A percentile compares a stretch with the other conserved stretches of the same genome.
These are phyloP conservation scores for Angomonas deanei DNA, from an alignment of 208 protist species.

Conservation along the genomic window DNA sequence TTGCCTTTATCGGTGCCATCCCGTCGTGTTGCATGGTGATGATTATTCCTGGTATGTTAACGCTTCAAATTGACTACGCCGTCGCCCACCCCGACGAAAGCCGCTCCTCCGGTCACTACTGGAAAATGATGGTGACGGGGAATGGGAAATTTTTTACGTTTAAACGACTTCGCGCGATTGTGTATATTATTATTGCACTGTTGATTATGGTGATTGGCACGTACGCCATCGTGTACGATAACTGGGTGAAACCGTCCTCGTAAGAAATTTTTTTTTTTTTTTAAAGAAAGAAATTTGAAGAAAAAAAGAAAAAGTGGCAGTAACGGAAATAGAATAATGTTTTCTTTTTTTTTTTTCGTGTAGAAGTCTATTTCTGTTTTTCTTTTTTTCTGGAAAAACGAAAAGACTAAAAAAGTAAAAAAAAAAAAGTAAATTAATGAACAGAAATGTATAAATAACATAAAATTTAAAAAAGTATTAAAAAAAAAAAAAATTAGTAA, in stretches of 20 bases:
- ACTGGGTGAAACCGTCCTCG: neutral
- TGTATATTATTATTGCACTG: slow-evolving; percentile 48
- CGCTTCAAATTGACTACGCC: slow-evolving; percentile 40
- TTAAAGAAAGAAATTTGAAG: neutral
- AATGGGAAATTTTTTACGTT: slow-evolving; percentile 18
- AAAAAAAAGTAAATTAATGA: slow-evolving; percentile 4
- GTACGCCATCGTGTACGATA: slow-evolving; percentile 26
- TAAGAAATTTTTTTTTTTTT: slow-evolving; percentile 2
- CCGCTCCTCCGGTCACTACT: slow-evolving; percentile 42
- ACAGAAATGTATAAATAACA: neutral
- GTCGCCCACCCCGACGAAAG: slow-evolving; percentile 45
- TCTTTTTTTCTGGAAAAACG: slow-evolving; percentile 1
- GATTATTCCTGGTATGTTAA: slow-evolving; percentile 52
- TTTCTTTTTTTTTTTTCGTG: slow-evolving; percentile 8
- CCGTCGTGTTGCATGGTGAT: slow-evolving; percentile 65
- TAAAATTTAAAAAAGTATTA: slow-evolving; percentile 1
- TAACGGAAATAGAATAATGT: too few species aligned
- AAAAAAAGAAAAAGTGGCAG: neutral
- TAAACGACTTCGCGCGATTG: slow-evolving; percentile 27
- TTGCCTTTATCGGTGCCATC: slow-evolving; percentile 63
- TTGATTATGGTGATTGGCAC: slow-evolving; percentile 76
- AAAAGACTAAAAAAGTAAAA: slow-evolving; percentile 8
- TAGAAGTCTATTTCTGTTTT: slow-evolving; percentile 12
- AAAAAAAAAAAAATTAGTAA: neutral
- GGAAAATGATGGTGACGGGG: slow-evolving; percentile 35